Base-by-base conservation (phyloP, 108 stramenopile species). In the Pseudonitzschia pungens region DNA sequence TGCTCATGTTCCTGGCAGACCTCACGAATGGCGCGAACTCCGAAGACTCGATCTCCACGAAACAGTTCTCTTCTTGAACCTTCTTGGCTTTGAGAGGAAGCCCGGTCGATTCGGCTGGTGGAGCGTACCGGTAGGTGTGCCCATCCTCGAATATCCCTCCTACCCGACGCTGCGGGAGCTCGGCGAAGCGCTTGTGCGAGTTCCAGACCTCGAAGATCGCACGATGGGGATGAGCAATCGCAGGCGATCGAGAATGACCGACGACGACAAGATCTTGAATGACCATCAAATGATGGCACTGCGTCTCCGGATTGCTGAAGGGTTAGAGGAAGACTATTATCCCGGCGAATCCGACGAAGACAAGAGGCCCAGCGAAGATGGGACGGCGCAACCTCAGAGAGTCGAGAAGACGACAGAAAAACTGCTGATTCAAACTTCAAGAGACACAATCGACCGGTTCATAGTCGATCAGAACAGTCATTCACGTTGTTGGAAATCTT, bases 271-370 rank as follows among this genome's bases (percentile, higher is more conserved):
- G 18, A 43, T 57, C 22, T 29, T 76, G 44, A 60, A 8, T 6
- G 59, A 50, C 10, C 14, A 69, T 24, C 68, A 62, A 20, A 69
- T 41, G 45, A 52, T 76, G 32, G 75, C 75, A 29, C 48, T 76
- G 26, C 68, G 75, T 1, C 60, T 76, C 5, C 50, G 68, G 48
- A 36, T 76, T 21, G 75, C 75, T 0, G 58, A 62, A 11, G 75
- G 66, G 5, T 48, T 53, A 1, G 48, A 27, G 22, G 63, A 67
- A 7, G 66, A 65, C 22, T 9, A 62, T n/a, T n/a, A n/a, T n/a
- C n/a, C n/a, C n/a, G n/a, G n/a, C n/a, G n/a, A n/a, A n/a, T n/a
- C 15, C 26, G 22, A 62, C 27, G 22, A 65, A 65, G 31, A 31
- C 28, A 40, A 65, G 16, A 43, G 41, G 5, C 33, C 0, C 40